These are phyloP conservation scores for Aspergillus flavus DNA, from an alignment of 2,329 filamentous ascomycete species.

Conservation along the genomic window DNA sequence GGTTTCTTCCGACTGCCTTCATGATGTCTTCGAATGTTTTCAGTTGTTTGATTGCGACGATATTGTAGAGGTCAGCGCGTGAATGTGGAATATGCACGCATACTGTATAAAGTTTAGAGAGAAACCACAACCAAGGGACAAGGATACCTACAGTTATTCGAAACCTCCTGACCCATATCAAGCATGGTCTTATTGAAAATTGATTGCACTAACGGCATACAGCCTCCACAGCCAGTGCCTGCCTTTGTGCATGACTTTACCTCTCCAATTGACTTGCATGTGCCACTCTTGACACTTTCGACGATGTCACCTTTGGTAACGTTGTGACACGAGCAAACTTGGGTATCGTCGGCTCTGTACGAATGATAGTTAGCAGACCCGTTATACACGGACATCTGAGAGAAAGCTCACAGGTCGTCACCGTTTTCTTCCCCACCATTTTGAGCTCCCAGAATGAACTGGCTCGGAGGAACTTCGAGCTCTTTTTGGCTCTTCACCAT, in stretches of 20 bases:
- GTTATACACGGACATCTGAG: background rate
- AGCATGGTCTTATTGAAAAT: slow-evolving; percentile 91
- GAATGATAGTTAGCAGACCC: background rate
- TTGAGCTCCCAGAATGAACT: slow-evolving; percentile 79
- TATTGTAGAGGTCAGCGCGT: slow-evolving; percentile 86
- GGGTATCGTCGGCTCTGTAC: slow-evolving; percentile 70
- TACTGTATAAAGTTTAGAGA: slow-evolving; percentile 44
- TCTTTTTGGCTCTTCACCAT: slow-evolving; percentile 83
- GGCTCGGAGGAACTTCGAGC: slow-evolving; percentile 74
- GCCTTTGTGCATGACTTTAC: slow-evolving; percentile 91
- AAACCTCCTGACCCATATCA: slow-evolving; percentile 82
- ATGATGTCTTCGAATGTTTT: slow-evolving; percentile 75
- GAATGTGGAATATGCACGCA: slow-evolving; percentile 84
- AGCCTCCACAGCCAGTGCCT: slow-evolving; percentile 87
- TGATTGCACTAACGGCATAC: slow-evolving; percentile 82
- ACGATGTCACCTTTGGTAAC: slow-evolving; percentile 83
- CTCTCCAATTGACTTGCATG: slow-evolving; percentile 78
- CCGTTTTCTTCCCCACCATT: slow-evolving; percentile 73
- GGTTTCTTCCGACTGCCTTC: slow-evolving; percentile 72
- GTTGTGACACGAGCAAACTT: slow-evolving; percentile 93
- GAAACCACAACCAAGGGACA: background rate
- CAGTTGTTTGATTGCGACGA: slow-evolving; percentile 78
- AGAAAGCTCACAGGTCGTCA: slow-evolving; percentile 65
- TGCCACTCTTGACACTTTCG: slow-evolving; percentile 71
- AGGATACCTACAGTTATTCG: slow-evolving; percentile 63